Percentiles rank a stretch among this genome's conserved stretches.
These are phyloP conservation scores for Sugiyamaella pinicola DNA, from an alignment of 1,139 yeast genomes.

Conservation along the genomic window DNA sequence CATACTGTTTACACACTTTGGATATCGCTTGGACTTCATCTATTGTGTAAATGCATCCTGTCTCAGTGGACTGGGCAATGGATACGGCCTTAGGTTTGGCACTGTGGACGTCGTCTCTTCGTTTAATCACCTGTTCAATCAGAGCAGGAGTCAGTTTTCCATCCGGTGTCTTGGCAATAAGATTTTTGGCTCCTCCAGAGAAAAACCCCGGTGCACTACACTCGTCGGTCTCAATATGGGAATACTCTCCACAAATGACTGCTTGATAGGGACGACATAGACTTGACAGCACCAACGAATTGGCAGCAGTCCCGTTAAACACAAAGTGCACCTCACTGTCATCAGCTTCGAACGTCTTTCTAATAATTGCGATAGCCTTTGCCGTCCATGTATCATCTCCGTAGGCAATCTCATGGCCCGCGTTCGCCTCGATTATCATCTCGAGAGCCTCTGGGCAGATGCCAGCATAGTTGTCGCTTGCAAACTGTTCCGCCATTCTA, in stretches of 20 bases:
- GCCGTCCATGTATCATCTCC: conserved; percentile 21
- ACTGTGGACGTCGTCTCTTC: conserved; percentile 19
- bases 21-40: conserved; percentile 21
- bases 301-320: conserved; percentile 22
- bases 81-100: conserved; percentile 20
- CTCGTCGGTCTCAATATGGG: conserved; percentile 22
- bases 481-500: conserved; percentile 19
- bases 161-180: conserved; percentile 14
- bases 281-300: conserved; percentile 19
- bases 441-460: conserved; percentile 21
- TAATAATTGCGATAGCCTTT: conserved; percentile 8
- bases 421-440: conserved; percentile 13
- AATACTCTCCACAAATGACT: conserved; percentile 18
- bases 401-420: conserved; percentile 20
- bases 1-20: conserved; percentile 13
- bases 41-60: conserved; percentile 17
- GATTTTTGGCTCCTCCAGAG: conserved; percentile 19
- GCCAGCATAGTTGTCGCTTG: conserved; percentile 22
- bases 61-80: conserved; percentile 21
- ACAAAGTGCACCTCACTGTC: conserved; percentile 19
- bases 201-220: conserved; percentile 22
- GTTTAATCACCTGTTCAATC: conserved; percentile 15
- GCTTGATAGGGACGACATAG: conserved; percentile 20
- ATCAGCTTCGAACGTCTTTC: conserved; percentile 12
- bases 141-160: conserved; percentile 18